Evolutionary conservation across 2,329 filamentous ascomycete species (phyloP).

Genomic region (Arachnomyces sp.): DNA sequence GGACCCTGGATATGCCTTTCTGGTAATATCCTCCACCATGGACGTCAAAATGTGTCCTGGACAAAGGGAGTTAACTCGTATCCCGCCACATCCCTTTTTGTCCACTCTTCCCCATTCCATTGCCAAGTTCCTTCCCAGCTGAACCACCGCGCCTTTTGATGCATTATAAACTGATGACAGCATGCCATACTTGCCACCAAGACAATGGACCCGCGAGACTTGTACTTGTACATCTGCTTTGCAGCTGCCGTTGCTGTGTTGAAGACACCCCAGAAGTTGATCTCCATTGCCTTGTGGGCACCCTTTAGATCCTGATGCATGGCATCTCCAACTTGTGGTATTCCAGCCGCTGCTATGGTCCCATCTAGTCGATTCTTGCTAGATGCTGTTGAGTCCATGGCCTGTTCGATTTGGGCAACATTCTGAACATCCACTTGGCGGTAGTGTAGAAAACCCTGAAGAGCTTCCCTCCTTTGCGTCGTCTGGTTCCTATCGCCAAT

Average conservation of each 20-base stretch:
- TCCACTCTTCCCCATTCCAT: conserved; percentile 45
- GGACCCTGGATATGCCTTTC: conserved; percentile 62
- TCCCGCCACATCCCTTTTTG: conserved; percentile 26
- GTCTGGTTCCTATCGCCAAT: conserved; percentile 37
- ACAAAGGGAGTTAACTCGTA: conserved; percentile 48
- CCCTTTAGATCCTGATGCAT: conserved; percentile 36
- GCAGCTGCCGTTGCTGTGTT: conserved; percentile 42
- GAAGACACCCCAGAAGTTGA: conserved; percentile 46
- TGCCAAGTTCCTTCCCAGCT: conserved; percentile 44
- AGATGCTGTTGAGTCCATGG: conserved; percentile 28
- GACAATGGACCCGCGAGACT: conserved; percentile 43
- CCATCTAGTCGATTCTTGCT: conserved; percentile 33
- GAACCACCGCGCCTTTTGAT: conserved; percentile 48
- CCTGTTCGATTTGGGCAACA: conserved; percentile 26
- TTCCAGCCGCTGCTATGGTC: conserved; percentile 35
- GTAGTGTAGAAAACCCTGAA: conserved; percentile 40
- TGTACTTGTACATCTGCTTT: conserved; percentile 42
- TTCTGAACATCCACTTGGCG: conserved; percentile 41
- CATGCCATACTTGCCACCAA: conserved; percentile 45
- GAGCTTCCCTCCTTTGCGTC: conserved; percentile 27
- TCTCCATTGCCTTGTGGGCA: conserved; percentile 37
- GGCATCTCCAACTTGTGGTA: conserved; percentile 36
- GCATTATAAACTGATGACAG: conserved; percentile 43
- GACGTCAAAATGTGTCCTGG: conserved; percentile 53
- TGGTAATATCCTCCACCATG: conserved; percentile 77